Base-by-base conservation (phyloP, 2,329 filamentous ascomycete species). In the Diaporthe citriasiana region DNA sequence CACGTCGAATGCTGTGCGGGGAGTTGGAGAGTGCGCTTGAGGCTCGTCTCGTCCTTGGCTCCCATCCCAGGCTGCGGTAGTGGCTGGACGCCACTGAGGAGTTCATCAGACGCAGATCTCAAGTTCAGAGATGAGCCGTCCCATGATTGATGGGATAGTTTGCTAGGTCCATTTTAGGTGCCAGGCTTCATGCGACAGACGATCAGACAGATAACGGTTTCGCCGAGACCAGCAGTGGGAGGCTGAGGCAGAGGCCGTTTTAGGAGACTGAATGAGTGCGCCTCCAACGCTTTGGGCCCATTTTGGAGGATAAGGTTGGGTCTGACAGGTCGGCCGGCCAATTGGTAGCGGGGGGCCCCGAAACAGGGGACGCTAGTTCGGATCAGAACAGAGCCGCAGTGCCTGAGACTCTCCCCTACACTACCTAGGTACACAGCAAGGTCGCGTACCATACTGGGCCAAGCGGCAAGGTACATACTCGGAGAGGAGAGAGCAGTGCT, bases 181-280 rank as follows among this genome's bases (percentile, higher is more conserved):
- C 38, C 47, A 27, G 55, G 45, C 40, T 45, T 75, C 65, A 75
- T 71, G 73, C 57, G 71, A 73, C 71, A 53, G 71, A 73, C 66
- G 71, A 71, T 73, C 73, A 70, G 42, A 71, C 71, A 75, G 1
- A 35, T 66, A 38, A n/a, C 27, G 30, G 60, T 63, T 63, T 73
- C 50, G 63, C 55, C 70, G 70, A 73, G 70, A 65, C 60, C 55
- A 63, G 70, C 56, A 56, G 51, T 65, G 70, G 63, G 56, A 70
- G 65, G 71, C 70, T 73, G 71, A 75, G 59, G 73, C 65, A 75
- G 30, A 60, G 56, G 50, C 71, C 57, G 73, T 73, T 73, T 73
- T 68, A 63, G 73, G 65, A 55, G 47, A 35, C 51, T 53, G 12
- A 56, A 68, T 33, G 65, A 35, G 71, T 35, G 45, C 70, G 59